Conservation (phyloP, 257 asterid species). For the Ajuga chamaepitys region DNA sequence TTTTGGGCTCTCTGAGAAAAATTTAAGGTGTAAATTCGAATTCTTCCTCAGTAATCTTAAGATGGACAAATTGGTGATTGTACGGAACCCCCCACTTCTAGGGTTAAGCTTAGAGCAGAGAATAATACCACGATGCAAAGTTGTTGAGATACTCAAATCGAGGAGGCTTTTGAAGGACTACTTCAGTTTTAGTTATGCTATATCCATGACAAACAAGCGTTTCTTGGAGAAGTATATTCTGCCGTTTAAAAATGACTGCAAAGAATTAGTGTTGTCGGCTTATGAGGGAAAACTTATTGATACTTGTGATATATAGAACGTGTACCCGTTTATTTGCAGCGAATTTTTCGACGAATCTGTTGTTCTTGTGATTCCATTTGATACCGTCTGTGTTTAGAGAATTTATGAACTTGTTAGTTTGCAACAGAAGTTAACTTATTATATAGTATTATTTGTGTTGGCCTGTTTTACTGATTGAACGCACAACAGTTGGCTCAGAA, state of each 20-base stretch:
- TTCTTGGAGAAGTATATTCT: not conserved
- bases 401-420: no score
- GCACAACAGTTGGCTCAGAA: no score
- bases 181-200: not conserved
- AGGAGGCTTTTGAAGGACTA: not conserved
- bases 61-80: not conserved
- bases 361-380: no score
- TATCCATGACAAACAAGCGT: not conserved
- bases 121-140: slow-evolving; percentile 5
- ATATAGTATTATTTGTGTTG: no score
- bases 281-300: not conserved
- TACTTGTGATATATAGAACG: not conserved
- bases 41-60: not conserved
- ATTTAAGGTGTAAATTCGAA: not conserved
- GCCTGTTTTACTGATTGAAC: no score
- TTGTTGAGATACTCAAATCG: not conserved
- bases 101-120: not conserved
- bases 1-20: not conserved
- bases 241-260: not conserved
- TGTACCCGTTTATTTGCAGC: no score
- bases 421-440: no score
- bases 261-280: not conserved
- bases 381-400: no score
- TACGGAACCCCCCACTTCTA: not conserved
- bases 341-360: no score